Conservation (phyloP, 2,329 filamentous ascomycete species). For the Paraphaeosphaeria sporulosa region DNA sequence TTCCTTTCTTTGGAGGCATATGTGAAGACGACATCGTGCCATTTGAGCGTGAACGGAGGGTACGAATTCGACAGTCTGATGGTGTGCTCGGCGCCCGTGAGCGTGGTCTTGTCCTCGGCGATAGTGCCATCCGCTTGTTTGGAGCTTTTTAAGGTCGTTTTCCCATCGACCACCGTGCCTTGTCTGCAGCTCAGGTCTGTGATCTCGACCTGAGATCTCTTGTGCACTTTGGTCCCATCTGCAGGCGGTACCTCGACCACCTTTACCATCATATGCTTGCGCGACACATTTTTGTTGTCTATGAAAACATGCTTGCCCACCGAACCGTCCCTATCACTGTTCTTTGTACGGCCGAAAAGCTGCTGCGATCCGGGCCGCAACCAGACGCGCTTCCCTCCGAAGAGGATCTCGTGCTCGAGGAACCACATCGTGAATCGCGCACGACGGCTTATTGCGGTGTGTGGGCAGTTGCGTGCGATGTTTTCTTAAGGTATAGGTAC, state of each 20-base stretch:
- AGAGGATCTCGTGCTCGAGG: conserved; percentile 63
- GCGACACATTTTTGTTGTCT: conserved; percentile 82
- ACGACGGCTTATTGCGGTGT: background rate
- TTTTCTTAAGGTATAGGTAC: background rate
- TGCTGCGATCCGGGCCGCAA: conserved; percentile 84
- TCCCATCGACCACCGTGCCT: conserved; percentile 80
- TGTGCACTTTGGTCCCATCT: conserved; percentile 70
- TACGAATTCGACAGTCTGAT: conserved; percentile 77
- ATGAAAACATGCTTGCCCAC: conserved; percentile 61
- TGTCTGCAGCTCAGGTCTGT: conserved; percentile 82
- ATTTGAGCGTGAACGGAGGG: conserved; percentile 73
- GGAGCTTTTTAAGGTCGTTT: conserved; percentile 68
- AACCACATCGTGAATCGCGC: conserved; percentile 57
- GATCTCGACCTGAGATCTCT: conserved; percentile 74
- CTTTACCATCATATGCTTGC: conserved; percentile 83
- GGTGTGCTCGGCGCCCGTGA: conserved; percentile 59
- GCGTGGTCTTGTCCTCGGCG: conserved; percentile 31
- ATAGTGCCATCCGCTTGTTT: conserved; percentile 51
- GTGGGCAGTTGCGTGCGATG: background rate
- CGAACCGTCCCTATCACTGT: conserved; percentile 58
- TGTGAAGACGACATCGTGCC: conserved; percentile 81
- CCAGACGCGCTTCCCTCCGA: conserved; percentile 75
- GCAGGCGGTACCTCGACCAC: conserved; percentile 71
- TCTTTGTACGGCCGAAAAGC: conserved; percentile 80
- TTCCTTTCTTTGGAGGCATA: conserved; percentile 77